phyloP scores from a whole-genome alignment of 345 rosid genomes.

The Eucalyptus camaldulensis region DNA sequence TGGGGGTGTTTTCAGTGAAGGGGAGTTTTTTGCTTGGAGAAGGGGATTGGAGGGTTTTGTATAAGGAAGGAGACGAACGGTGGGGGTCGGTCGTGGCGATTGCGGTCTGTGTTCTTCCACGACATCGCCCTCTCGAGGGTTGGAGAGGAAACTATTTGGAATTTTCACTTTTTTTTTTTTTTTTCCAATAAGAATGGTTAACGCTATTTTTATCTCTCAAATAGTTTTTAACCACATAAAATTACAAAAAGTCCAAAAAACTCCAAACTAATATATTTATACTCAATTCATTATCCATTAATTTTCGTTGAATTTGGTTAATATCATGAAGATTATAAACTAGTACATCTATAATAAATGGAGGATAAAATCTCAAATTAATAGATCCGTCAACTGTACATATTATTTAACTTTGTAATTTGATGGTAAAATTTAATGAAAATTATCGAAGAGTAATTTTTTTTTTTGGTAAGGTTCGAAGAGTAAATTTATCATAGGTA shows the following conservation, averaged over 20 bases:
- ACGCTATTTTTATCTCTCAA: background rate
- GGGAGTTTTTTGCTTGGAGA: background rate
- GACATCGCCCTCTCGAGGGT: background rate
- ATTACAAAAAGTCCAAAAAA: accelerated
- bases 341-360: accelerated
- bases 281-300: accelerated
- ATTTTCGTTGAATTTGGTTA: accelerated
- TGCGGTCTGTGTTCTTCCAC: slow-evolving; percentile 19
- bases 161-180: background rate
- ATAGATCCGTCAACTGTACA: accelerated
- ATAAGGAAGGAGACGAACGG: background rate
- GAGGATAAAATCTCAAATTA: accelerated
- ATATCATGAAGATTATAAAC: too few species aligned
- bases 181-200: background rate
- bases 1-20: background rate
- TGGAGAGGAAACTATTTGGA: background rate
- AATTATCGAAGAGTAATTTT: accelerated
- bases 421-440: accelerated
- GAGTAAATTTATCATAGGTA: accelerated
- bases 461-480: too few species aligned
- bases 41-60: background rate
- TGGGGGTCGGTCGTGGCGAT: background rate
- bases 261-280: accelerated
- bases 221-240: background rate
- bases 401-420: too few species aligned